These are phyloP conservation scores for Aspergillus asperescens DNA, from an alignment of 495 filamentous ascomycete genomes.

Conservation along the genomic window DNA sequence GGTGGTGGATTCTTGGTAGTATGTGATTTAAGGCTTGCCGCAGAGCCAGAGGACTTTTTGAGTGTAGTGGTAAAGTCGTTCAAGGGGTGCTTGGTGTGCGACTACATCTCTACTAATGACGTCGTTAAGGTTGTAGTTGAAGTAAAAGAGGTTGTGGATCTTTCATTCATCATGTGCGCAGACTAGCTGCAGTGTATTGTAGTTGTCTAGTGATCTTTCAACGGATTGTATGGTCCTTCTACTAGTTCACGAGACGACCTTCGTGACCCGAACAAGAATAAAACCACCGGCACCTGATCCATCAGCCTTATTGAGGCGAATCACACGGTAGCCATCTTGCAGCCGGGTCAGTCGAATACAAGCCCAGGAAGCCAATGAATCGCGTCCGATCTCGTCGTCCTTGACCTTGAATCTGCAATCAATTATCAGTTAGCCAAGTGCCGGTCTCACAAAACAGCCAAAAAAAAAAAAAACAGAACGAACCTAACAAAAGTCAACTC, in stretches of 20 bases:
- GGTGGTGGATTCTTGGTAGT: slow-evolving; percentile 20
- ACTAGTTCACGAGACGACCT: slow-evolving; percentile 41
- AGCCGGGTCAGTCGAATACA: slow-evolving; percentile 80
- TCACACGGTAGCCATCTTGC: slow-evolving; percentile 65
- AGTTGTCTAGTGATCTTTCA: too few relatives aligned
- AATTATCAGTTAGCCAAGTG: too few relatives aligned
- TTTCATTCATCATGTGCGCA: too few relatives aligned
- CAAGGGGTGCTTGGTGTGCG: too few relatives aligned
- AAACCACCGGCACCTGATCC: slow-evolving; percentile 58
- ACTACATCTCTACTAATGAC: too few relatives aligned
- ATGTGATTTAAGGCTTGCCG: slow-evolving; percentile 22
- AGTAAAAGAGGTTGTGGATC: too few relatives aligned
- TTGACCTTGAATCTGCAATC: slow-evolving; percentile 74
- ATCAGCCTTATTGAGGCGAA: slow-evolving; percentile 62
- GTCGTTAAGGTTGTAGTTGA: too few relatives aligned
- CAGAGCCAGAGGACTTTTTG: slow-evolving; percentile 29
- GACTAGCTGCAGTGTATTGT: too few relatives aligned
- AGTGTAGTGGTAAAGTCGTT: slow-evolving; percentile 23
- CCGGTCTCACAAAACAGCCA: too few relatives aligned
- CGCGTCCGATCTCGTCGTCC: slow-evolving; percentile 71
- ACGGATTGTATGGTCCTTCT: too few relatives aligned
- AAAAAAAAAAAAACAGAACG: slow-evolving; percentile 20
- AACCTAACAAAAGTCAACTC: slow-evolving; percentile 77
- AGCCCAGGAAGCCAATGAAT: slow-evolving; percentile 78
- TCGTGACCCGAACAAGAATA: slow-evolving; percentile 64